Evolutionary conservation across 257 asterid genomes (phyloP).

Genomic region (Marsdenia floribunda): DNA sequence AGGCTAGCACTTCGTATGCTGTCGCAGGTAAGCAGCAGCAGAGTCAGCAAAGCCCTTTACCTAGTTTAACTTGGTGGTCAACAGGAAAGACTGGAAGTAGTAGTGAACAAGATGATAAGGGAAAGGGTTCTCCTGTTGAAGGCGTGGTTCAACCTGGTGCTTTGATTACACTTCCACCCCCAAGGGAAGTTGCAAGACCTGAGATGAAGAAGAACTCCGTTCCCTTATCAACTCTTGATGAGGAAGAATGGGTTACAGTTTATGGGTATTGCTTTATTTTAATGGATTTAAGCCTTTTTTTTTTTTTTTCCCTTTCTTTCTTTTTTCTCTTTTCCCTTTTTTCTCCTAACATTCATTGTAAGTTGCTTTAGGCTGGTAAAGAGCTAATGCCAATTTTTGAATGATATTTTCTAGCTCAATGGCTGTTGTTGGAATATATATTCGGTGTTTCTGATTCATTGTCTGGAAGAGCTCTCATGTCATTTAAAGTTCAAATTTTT

Average conservation of each 20-base stretch:
- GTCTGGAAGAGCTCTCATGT: not conserved
- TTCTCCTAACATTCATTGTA: not conserved
- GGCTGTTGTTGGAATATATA: not conserved
- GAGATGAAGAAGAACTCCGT: constrained; percentile 64
- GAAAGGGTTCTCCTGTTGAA: constrained; percentile 90
- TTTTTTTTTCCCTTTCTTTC: no score
- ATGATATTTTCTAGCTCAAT: not conserved
- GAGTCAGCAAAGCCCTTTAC: constrained; percentile 53
- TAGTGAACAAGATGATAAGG: constrained; percentile 78
- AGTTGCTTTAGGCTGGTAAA: not conserved
- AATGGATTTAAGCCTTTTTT: not conserved
- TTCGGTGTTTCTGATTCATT: not conserved
- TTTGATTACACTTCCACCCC: constrained; percentile 77
- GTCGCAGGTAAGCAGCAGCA: constrained; percentile 50
- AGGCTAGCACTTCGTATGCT: constrained; percentile 63
- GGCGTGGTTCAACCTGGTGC: constrained; percentile 92
- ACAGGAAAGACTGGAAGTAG: constrained; percentile 64
- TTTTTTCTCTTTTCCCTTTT: no score
- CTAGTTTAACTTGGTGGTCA: constrained; percentile 79
- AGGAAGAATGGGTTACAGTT: constrained; percentile 96
- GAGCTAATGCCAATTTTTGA: not conserved
- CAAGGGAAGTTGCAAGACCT: constrained; percentile 96
- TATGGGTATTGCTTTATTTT: constrained; percentile 57
- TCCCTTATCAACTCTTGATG: constrained; percentile 65
- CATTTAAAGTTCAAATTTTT: not conserved